Evolutionary conservation across 2,329 filamentous ascomycete species (phyloP).

Genomic region (Penicillium sp.): DNA sequence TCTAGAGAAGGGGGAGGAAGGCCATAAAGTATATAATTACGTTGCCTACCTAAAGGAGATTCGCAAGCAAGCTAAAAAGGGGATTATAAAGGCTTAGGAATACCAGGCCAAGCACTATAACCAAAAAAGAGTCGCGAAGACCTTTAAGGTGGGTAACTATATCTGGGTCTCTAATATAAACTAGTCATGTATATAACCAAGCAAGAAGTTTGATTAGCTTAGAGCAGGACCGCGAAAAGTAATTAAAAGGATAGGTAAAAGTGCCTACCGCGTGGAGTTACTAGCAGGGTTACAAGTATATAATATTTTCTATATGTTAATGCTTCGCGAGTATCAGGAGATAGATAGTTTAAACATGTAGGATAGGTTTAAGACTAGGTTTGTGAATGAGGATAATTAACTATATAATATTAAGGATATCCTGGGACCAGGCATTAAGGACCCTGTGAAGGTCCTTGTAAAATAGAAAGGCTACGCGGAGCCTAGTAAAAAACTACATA

Average conservation of each 20-base stretch:
- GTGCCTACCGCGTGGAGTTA: neutral
- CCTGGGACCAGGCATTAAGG: neutral
- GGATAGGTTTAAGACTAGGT: neutral
- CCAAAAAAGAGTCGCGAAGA: neutral
- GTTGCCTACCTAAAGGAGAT: neutral
- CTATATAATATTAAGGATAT: neutral
- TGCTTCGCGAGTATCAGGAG: neutral
- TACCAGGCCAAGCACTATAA: neutral
- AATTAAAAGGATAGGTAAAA: neutral
- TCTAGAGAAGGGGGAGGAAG: neutral
- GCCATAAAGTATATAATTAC: neutral
- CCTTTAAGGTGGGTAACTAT: neutral
- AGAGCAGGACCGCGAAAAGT: neutral
- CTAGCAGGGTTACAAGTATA: neutral
- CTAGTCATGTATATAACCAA: neutral
- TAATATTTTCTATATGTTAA: constrained; percentile 2
- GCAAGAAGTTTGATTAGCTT: constrained; percentile 4
- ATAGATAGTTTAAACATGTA: neutral
- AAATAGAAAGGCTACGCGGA: neutral
- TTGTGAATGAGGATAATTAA: neutral
- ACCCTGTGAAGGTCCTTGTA: neutral
- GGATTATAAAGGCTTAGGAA: neutral
- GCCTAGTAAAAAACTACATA: neutral
- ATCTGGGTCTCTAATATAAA: neutral
- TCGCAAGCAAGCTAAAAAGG: neutral